Evolutionary conservation across 2,329 filamentous ascomycete species (phyloP), one percentile per base, ranked within the genome.

Genomic region (Plenodomus lindquistii): DNA sequence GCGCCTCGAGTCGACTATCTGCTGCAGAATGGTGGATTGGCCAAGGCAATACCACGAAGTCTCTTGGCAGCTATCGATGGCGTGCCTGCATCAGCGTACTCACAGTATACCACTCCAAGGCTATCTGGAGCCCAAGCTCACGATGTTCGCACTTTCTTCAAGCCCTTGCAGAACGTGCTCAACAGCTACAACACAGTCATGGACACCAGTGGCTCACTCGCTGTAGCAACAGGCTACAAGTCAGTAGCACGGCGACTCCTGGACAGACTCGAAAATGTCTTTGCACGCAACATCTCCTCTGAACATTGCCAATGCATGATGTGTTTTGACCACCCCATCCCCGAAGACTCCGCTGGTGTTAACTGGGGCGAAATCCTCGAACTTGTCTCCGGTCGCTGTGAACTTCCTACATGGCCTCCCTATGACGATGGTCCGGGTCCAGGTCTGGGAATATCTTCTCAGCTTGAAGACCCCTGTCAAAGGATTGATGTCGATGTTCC

Each of bases 311-410:
- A 80, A 37, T 97, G 93, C 70, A 78, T 94, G 46, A 89, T 97
- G 79, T 97, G 93, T 66, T 83, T 87, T 39, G 77, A 74, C 11
- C 69, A 67, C 7, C 72, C 73, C 1, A 44, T 64, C 2, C 53
- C 56, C 7, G 54, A 63, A 20, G 82, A 87, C 15, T 63, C 74
- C 40, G 73, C 81, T 54, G 92, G 91, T 2, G 79, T 97, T 22
- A 94, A 90, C 54, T 99, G 93, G 93, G 93, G 94, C 9, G 93
- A 97, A 68, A 91, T 97, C 11, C 75, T 99, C 19, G 94, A 99
- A 72, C 86, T 92, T 67, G 91, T 96, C 11, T 94, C 91, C 55
- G 93, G 93, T 16, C 85, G 93, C 45, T 84, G 90, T 50, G 91
- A 96, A 60, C 79, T 97, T 42, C 92, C 93, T 0, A 75, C 81